phyloP scores from a whole-genome alignment of 1,284 basidiomycete species.

The Wolfiporia cocos region DNA sequence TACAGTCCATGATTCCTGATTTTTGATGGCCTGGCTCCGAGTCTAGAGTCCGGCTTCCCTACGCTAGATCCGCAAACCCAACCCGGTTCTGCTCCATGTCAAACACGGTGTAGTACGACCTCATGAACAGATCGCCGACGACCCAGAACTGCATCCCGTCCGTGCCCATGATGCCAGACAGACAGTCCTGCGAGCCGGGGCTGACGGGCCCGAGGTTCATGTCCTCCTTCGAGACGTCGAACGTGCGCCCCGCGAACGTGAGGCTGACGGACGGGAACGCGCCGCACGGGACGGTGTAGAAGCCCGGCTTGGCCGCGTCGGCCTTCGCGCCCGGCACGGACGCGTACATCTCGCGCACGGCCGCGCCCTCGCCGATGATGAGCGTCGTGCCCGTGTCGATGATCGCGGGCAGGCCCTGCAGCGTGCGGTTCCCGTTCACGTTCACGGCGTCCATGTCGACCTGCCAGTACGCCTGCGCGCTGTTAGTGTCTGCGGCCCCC shows the following conservation, averaged over 20 bases:
- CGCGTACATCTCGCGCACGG: slow-evolving; percentile 34
- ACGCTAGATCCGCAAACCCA: slow-evolving; percentile 20
- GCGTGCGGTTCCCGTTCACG: slow-evolving; percentile 10
- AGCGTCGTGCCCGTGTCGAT: slow-evolving; percentile 39
- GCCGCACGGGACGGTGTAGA: slow-evolving; percentile 22
- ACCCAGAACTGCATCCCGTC: slow-evolving; percentile 18
- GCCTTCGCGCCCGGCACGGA: slow-evolving; percentile 28
- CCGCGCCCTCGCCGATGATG: slow-evolving; percentile 37
- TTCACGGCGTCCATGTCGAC: slow-evolving; percentile 14
- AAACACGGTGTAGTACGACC: slow-evolving; percentile 19
- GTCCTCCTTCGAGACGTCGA: slow-evolving; percentile 14
- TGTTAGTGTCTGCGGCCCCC: too few relatives aligned
- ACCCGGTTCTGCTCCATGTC: slow-evolving; percentile 17
- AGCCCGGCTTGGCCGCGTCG: slow-evolving; percentile 10
- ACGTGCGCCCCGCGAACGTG: slow-evolving; percentile 15
- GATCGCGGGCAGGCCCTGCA: slow-evolving; percentile 20
- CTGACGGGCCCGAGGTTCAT: slow-evolving; percentile 17
- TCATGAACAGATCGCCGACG: slow-evolving; percentile 20
- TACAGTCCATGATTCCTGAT: too few relatives aligned
- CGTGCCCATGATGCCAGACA: slow-evolving; percentile 16
- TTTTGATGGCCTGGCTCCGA: too few relatives aligned
- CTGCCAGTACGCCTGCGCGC: slow-evolving; percentile 22
- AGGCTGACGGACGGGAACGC: slow-evolving; percentile 12
- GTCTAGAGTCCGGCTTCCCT: too few relatives aligned
- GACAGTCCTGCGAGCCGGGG: slow-evolving; percentile 12